Evolutionary conservation across 768 basidiomycete genomes (phyloP), one percentile per base, ranked within the genome.

Genomic region (Albatrellus ellisii): DNA sequence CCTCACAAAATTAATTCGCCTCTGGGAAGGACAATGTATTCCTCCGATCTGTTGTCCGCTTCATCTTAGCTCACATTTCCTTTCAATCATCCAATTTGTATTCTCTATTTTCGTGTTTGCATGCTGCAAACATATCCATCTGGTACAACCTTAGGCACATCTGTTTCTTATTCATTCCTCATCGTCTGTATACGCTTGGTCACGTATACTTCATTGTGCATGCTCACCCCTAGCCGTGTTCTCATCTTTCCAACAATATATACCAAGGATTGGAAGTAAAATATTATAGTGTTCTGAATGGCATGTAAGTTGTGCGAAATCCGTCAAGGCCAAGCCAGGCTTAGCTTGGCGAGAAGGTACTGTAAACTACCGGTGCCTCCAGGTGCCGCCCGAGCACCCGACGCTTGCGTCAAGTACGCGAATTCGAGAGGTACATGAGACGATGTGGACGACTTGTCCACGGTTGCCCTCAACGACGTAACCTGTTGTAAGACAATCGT

Each of bases 401-500:
- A 41, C 3, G 40, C 46, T 6, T 41, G 26, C 6, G 45, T 47
- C n/a, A 52, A 31, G 24, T 44, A 42, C 5, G 44, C 39, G 25
- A 49, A 46, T 34, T 53, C 55, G 15, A 45, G 20, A 7, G 48
- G 32, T 9, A 52, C 31, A 20, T 45, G 43, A 9, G 54, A 43
- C 17, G 51, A 37, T 6, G 41, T 34, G 10, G 46, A 46, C 26
- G 27, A 59, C 50, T 75, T 79, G 36, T 83, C 81, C 9, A 72
- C 64, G 33, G 77, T 54, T 11, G 62, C 66, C 45, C 70, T 73
- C 42, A 85, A 52, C 4, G 71, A 64, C 50, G 68, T 72, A 1
- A 68, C 64, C 83, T 86, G 48, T 4, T 22, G 28, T 44, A 24
- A 57, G 34, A 43, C 39, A 24, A 49, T 39, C 35, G 34, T 25